Evolutionary conservation across 345 rosid genomes (phyloP), one percentile per base, ranked within the genome.

Genomic region (Gossypium australe): DNA sequence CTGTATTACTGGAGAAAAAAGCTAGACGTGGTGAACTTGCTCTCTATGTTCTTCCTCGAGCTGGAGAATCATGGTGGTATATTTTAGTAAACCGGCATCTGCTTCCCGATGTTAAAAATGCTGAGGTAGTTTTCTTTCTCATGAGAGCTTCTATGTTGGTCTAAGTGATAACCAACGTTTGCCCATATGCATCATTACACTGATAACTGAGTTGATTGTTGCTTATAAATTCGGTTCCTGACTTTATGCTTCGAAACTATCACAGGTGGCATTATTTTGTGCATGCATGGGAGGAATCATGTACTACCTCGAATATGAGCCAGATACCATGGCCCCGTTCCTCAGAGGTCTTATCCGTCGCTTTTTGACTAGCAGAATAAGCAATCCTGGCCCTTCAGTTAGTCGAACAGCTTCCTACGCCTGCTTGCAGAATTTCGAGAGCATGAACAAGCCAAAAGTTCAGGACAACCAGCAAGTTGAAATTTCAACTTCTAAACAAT

Each of bases 241-340:
- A 67, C 34, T 41, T 18, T 14, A 29, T 63, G 66, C 56, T 71
- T 78, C 66, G 34, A 8, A 61, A 62, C 17, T 52, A 62, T 70
- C 77, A 20, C 94, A 96, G 99, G 99, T 96, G 75, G 95, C 94
- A 22, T 71, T 96, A 68, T 96, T 93, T 75, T 92, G 97, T 82
- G 95, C 91, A 29, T 96, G 97, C 82, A 96, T 96, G 97, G 99
- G 99, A 82, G 99, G 97, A 83, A 84, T 96, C 41, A 96, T 93
- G 99, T 96, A 96, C 82, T 96, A 86, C 80, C 83, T 93, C 66
- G 98, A 96, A 79, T 69, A 96, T 64, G 99, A 96, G 72, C 99
- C 99, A 0, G 92, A 92, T 74, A 96, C 99, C 13, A 86, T 96
- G 98, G 89, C 99, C 71, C 97, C 99, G 14, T 92, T 93, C 77